phyloP scores from a whole-genome alignment of 345 rosid genomes.

The Salix brachista region DNA sequence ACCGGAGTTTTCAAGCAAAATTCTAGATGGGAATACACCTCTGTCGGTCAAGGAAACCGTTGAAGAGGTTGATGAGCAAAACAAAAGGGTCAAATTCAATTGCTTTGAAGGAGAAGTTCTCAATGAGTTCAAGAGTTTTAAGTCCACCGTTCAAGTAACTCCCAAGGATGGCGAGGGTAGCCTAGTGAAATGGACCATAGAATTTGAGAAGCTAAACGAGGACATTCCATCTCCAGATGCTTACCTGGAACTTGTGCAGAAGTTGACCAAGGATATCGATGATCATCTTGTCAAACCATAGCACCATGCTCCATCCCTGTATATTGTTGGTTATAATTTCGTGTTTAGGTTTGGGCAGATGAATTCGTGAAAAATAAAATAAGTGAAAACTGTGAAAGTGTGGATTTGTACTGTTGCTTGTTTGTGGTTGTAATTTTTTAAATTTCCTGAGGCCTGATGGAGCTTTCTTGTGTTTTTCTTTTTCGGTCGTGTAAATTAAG shows the following conservation, averaged over 20 bases:
- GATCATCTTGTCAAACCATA: not conserved
- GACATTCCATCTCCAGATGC: not conserved
- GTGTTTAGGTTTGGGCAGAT: no score
- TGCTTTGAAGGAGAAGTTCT: not conserved
- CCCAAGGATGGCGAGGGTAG: not conserved
- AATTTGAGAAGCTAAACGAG: not conserved
- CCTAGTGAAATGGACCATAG: not conserved
- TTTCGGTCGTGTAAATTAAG: no score
- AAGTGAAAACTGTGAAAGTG: no score
- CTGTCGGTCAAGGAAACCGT: constrained; percentile 15
- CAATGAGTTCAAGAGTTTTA: not conserved
- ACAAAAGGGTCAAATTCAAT: constrained; percentile 15
- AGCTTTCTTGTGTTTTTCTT: no score
- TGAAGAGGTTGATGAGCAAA: constrained; percentile 22
- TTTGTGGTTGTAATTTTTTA: no score
- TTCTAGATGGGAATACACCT: not conserved
- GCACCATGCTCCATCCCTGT: no score
- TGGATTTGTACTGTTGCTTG: no score
- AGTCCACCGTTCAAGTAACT: not conserved
- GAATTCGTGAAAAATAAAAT: no score
- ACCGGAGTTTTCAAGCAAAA: no score
- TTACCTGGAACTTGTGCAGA: not conserved
- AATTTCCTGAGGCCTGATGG: no score
- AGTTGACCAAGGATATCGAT: not conserved
- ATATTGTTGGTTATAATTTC: no score